Base-by-base conservation (phyloP, 768 basidiomycete genomes). In the Auriscalpium orientale region DNA sequence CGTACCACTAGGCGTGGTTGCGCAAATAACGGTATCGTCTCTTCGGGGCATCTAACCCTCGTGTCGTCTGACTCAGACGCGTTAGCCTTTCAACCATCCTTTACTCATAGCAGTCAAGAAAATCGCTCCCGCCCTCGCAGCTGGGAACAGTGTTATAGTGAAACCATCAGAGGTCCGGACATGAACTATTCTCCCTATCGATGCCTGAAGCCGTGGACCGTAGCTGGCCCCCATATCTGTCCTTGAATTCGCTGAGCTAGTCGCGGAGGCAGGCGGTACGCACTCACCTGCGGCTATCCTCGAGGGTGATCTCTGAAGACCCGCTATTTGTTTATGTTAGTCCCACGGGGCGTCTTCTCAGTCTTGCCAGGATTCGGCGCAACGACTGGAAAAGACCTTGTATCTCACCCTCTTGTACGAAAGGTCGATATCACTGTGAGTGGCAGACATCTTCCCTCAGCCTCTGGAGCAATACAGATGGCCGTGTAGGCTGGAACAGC, bases 91-190 rank as follows among this genome's bases (percentile, higher is more conserved):
- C 69, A 94, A 94, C 62, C 91, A 94, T 61, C 91, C 91, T 1
- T 72, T 94, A n/a, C 69, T 94, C 37, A 94, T 94, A 58, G 89
- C 89, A 2, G 67, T 93, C 53, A 94, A 94, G 76, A 94, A 94
- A 70, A 86, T 93, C 54, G 88, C 85, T 0, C 89, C 89, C 6
- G 90, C 89, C 1, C 73, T 93, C 28, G 91, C 91, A 46, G 87
- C 89, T 8, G 91, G 90, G 5, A 92, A 91, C 64, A 84, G 84
- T 52, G 84, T 93, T 48, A 77, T 92, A 50, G 83, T 91, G 18
- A 92, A 91, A 63, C 87, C 89, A 1, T 89, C 89, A 46, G 88
- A 91, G 74, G 85, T 83, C 51, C 51, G 67, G 7, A 28, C 28
- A 2, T 28, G 28, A 28, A 28, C 28, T 28, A 28, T 28, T 28